These are phyloP conservation scores for Nectriaceae sp. DNA, from an alignment of 2,329 filamentous ascomycete species.

Conservation along the genomic window DNA sequence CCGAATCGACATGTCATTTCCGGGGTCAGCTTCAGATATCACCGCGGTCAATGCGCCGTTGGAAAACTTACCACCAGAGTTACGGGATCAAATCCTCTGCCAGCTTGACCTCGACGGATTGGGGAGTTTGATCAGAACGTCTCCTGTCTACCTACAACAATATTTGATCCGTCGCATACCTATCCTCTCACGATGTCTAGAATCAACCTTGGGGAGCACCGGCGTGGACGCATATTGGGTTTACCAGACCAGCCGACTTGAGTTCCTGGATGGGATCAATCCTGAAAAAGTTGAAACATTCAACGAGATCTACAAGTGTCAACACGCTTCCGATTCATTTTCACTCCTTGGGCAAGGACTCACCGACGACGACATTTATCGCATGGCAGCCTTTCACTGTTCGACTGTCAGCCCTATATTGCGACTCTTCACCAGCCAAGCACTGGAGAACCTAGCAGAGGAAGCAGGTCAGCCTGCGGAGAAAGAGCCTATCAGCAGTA, in stretches of 20 bases:
- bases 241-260: too few relatives aligned
- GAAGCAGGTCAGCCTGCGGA: not conserved
- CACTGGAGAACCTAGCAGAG: not conserved
- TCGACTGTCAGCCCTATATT: not conserved
- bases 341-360: too few relatives aligned
- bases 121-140: not conserved
- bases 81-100: conserved; percentile 2
- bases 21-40: too few relatives aligned
- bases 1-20: too few relatives aligned
- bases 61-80: conserved; percentile 2
- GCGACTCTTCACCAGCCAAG: not conserved
- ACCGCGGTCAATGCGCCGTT: not conserved
- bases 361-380: too few relatives aligned
- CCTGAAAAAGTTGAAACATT: too few relatives aligned
- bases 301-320: too few relatives aligned
- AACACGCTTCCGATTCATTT: too few relatives aligned
- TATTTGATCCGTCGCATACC: not conserved
- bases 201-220: too few relatives aligned
- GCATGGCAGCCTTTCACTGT: conserved; percentile 1
- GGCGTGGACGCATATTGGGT: too few relatives aligned
- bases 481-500: not conserved
- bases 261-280: too few relatives aligned
- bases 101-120: conserved; percentile 1
- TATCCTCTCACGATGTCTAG: not conserved
- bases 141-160: conserved; percentile 1